These are phyloP conservation scores for Xylaria sp. DNA, from an alignment of 2,329 filamentous ascomycete genomes.

Conservation along the genomic window DNA sequence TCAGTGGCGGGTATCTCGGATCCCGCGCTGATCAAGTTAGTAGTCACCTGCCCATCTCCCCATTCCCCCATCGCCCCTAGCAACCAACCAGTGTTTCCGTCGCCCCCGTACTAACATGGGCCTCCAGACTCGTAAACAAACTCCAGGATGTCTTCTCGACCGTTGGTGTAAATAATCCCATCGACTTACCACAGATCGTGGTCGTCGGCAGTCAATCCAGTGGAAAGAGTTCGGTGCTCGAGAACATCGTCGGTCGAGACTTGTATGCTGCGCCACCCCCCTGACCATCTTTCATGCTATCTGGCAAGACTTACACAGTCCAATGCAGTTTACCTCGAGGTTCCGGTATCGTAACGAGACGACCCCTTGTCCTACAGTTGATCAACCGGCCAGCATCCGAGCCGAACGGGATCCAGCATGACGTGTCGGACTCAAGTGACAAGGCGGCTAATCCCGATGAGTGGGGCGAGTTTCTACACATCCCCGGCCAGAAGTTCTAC, in stretches of 20 bases:
- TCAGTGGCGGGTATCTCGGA: constrained; percentile 58
- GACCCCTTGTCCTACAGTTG: constrained; percentile 92
- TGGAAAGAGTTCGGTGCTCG: constrained; percentile 97
- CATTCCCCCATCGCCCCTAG: constrained; percentile 21
- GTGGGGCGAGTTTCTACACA: constrained; percentile 98
- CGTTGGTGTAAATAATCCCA: constrained; percentile 97
- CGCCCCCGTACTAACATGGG: constrained; percentile 28
- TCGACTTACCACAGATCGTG: constrained; percentile 96
- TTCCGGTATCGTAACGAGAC: constrained; percentile 92
- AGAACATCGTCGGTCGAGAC: constrained; percentile 97
- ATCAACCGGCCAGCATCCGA: constrained; percentile 75
- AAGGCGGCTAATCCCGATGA: constrained; percentile 88
- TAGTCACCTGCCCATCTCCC: constrained; percentile 6
- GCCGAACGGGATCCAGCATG: constrained; percentile 67
- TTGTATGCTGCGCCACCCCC: constrained; percentile 62
- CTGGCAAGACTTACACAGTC: constrained; percentile 4
- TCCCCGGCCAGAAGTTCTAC: constrained; percentile 93
- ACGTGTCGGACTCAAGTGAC: constrained; percentile 64
- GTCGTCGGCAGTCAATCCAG: constrained; percentile 98
- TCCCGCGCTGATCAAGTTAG: constrained; percentile 61
- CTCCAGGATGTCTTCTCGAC: constrained; percentile 99
- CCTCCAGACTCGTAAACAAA: constrained; percentile 81
- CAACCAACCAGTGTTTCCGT: constrained; percentile 8
- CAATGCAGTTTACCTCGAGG: constrained; percentile 78
- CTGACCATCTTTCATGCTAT: neutral